Conservation (phyloP, 1,284 basidiomycete species). For the Clitocybe nebularis region DNA sequence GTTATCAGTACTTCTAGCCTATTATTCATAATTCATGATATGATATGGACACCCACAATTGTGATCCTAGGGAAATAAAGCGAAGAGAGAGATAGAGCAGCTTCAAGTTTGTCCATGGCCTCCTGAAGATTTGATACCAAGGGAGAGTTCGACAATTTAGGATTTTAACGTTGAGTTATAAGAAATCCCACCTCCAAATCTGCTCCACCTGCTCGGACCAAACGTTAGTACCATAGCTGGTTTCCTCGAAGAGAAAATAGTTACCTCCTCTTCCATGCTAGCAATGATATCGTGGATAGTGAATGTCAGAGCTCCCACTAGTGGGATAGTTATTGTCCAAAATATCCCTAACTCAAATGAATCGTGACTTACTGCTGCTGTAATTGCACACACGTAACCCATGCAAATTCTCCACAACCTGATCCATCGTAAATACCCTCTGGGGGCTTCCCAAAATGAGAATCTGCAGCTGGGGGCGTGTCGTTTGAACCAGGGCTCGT, state of each 20-base stretch:
- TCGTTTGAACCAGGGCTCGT: too few species aligned
- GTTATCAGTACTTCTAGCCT: background rate
- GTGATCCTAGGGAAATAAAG: slow-evolving; percentile 14
- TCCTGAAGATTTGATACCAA: too few species aligned
- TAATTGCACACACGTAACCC: slow-evolving; percentile 23
- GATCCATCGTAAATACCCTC: background rate
- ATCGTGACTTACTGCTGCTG: slow-evolving; percentile 19
- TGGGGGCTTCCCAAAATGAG: background rate
- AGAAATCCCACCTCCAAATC: slow-evolving; percentile 20
- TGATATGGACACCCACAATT: slow-evolving; percentile 15
- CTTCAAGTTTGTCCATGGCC: slow-evolving; percentile 21
- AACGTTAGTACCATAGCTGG: background rate
- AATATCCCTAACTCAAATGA: background rate
- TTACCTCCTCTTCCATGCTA: slow-evolving; percentile 18
- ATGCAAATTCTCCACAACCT: slow-evolving; percentile 23
- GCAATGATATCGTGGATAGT: slow-evolving; percentile 20
- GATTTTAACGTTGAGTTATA: background rate
- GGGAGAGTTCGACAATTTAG: background rate
- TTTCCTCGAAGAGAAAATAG: background rate
- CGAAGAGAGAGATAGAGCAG: slow-evolving; percentile 19
- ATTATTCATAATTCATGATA: background rate
- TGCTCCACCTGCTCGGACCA: slow-evolving; percentile 14
- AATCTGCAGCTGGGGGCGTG: too few species aligned
- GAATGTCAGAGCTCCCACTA: slow-evolving; percentile 23
- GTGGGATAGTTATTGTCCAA: background rate